Conservation (phyloP, 495 filamentous ascomycete species). For the Penicillium samsonianum region DNA sequence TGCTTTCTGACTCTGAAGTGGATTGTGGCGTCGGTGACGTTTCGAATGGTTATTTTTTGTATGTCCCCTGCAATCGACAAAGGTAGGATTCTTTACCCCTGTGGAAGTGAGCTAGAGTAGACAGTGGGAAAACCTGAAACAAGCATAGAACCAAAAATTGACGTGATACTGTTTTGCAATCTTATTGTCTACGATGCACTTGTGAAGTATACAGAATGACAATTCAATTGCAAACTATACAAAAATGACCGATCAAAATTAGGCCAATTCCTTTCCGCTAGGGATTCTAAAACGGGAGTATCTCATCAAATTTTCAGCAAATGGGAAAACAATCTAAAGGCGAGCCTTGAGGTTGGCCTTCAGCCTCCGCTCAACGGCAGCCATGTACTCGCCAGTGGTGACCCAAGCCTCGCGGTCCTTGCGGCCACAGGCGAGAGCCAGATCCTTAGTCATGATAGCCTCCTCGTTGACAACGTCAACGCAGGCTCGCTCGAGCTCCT, state of each 20-base stretch:
- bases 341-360: conserved; percentile 61
- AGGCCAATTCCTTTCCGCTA: conserved; percentile 8
- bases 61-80: background rate
- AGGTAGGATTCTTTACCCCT: background rate
- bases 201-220: background rate
- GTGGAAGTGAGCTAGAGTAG: background rate
- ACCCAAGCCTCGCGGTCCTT: conserved; percentile 80
- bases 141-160: background rate
- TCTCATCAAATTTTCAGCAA: conserved; percentile 10
- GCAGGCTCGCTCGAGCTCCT: conserved; percentile 91
- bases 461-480: conserved; percentile 90
- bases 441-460: conserved; percentile 98
- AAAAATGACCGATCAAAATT: conserved; percentile 5
- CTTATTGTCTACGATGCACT: background rate
- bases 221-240: conserved; percentile 8
- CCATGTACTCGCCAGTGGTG: conserved; percentile 83
- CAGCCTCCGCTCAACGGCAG: conserved; percentile 83
- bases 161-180: background rate
- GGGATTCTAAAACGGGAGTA: conserved; percentile 12
- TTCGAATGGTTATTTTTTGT: background rate
- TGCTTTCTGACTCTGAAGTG: too few relatives aligned
- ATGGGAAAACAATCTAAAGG: conserved; percentile 28
- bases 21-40: too few relatives aligned
- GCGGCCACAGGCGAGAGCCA: conserved; percentile 88
- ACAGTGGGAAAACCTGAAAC: background rate